These are phyloP conservation scores for Phytophthora pistaciae DNA, from an alignment of 352 stramenopile genomes.

Conservation along the genomic window DNA sequence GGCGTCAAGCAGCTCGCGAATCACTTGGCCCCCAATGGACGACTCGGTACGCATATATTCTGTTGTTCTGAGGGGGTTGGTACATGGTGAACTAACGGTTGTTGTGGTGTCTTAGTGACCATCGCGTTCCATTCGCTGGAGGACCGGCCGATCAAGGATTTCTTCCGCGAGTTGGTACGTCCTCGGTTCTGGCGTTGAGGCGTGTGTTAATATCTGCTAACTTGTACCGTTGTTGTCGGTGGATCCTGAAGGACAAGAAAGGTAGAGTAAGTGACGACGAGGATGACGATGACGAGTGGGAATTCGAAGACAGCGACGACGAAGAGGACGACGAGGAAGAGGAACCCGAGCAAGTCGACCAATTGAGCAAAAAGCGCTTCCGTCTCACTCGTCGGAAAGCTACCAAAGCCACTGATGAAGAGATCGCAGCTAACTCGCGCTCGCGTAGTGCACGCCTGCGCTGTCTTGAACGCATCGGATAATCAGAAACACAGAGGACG, in stretches of 20 bases:
- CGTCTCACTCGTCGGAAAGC: slow-evolving; percentile 72
- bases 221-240: not conserved
- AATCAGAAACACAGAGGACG: slow-evolving; percentile 6
- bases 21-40: slow-evolving; percentile 60
- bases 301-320: slow-evolving; percentile 21
- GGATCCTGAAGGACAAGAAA: slow-evolving; percentile 45
- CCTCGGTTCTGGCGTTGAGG: not conserved
- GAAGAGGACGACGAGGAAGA: slow-evolving; percentile 37
- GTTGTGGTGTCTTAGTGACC: slow-evolving; percentile 50
- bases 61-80: not conserved
- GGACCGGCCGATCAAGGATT: slow-evolving; percentile 82
- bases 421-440: slow-evolving; percentile 72
- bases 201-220: not conserved
- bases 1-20: slow-evolving; percentile 64
- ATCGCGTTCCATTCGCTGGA: slow-evolving; percentile 90
- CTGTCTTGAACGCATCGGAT: slow-evolving; percentile 71
- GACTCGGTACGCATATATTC: slow-evolving; percentile 49
- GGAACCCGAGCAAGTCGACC: slow-evolving; percentile 19
- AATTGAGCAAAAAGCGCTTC: slow-evolving; percentile 57
- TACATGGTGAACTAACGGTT: slow-evolving; percentile 9
- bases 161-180: slow-evolving; percentile 73
- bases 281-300: slow-evolving; percentile 32
- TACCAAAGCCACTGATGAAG: slow-evolving; percentile 68
- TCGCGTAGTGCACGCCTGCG: slow-evolving; percentile 77
- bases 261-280: slow-evolving; percentile 37